Evolutionary conservation across 2,329 filamentous ascomycete species (phyloP).

Genomic region (Colletotrichum sp.): DNA sequence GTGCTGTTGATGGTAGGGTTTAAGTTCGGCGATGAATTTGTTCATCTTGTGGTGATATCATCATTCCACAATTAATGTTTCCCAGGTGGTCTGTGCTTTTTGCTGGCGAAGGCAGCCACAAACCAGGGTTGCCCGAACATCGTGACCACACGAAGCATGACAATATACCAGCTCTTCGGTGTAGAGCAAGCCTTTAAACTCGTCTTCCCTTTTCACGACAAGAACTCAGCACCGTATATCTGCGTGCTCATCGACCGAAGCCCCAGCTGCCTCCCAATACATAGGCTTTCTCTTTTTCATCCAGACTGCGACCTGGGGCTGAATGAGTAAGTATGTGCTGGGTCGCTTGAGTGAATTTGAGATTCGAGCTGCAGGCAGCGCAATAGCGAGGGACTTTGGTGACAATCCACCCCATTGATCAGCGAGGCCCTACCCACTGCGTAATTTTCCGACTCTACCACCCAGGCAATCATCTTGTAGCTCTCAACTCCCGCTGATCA

Average conservation of each 20-base stretch:
- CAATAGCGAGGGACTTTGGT: background rate
- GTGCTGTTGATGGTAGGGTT: background rate
- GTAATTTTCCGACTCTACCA: background rate
- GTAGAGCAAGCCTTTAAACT: background rate
- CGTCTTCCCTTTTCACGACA: background rate
- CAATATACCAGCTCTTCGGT: background rate
- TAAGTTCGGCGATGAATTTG: background rate
- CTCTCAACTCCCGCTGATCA: background rate
- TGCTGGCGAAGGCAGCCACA: background rate
- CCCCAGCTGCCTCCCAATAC: background rate
- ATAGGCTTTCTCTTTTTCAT: background rate
- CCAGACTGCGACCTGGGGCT: background rate
- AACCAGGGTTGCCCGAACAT: background rate
- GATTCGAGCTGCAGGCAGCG: background rate
- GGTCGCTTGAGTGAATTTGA: background rate
- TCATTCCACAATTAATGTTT: background rate
- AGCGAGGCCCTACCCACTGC: background rate
- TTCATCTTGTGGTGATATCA: background rate
- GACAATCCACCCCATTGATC: background rate
- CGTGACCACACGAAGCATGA: background rate
- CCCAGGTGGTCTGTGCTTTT: background rate
- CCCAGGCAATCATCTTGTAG: background rate
- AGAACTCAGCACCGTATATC: background rate
- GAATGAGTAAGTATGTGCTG: background rate
- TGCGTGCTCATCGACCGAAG: background rate